These are phyloP conservation scores for Monosporozyma solicola DNA, from an alignment of 805 yeast genomes.

Conservation along the genomic window DNA sequence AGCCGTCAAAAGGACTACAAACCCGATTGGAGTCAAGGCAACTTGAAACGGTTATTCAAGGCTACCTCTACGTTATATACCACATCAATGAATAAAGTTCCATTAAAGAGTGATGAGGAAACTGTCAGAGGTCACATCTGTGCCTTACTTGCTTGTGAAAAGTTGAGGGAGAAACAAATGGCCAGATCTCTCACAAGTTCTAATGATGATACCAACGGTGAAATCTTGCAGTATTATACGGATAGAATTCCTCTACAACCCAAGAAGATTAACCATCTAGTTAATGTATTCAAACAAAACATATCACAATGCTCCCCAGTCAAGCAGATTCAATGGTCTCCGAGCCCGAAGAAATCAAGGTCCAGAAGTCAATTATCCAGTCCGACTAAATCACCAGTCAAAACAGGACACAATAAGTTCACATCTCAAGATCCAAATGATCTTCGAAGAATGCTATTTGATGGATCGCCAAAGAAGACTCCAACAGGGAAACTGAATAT, in stretches of 20 bases:
- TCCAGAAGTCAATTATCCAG: conserved; percentile 10
- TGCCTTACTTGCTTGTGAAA: conserved; percentile 52
- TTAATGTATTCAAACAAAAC: conserved; percentile 39
- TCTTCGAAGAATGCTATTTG: conserved; percentile 21
- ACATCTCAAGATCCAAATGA: conserved; percentile 23
- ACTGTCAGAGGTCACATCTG: conserved; percentile 60
- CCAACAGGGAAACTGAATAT: background rate
- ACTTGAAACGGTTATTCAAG: conserved; percentile 19
- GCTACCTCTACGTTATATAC: conserved; percentile 35
- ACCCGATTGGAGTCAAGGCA: conserved; percentile 21
- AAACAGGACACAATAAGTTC: conserved; percentile 18
- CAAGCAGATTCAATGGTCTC: conserved; percentile 24
- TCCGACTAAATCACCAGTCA: conserved; percentile 1
- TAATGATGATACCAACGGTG: background rate
- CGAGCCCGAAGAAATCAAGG: conserved; percentile 21
- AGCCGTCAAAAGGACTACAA: conserved; percentile 6
- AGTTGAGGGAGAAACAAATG: conserved; percentile 33
- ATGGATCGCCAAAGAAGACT: conserved; percentile 16
- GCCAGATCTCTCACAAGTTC: background rate
- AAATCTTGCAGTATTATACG: conserved; percentile 35
- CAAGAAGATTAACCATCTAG: conserved; percentile 32
- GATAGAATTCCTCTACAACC: conserved; percentile 53
- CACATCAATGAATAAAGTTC: conserved; percentile 43
- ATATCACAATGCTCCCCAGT: conserved; percentile 30
- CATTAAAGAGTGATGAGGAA: conserved; percentile 47